Evolutionary conservation across 768 basidiomycete species (phyloP), one percentile per base, ranked within the genome.

Genomic region (Mycena filopes): DNA sequence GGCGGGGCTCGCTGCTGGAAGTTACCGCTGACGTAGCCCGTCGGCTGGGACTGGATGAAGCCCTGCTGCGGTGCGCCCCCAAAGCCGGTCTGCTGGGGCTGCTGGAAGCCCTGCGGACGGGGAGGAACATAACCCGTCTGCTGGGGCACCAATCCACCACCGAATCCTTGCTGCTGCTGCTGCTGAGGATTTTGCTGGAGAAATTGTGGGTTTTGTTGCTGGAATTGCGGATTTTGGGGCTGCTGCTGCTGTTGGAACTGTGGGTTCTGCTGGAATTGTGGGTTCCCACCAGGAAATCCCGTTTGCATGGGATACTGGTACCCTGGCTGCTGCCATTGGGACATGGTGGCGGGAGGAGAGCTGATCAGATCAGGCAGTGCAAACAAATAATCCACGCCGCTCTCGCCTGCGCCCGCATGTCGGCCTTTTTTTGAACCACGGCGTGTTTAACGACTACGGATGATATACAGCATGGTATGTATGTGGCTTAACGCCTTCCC

Each of bases 51-150:
- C 65, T 85, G 86, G 55, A 86, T 46, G 63, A 84, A 83, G 21
- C 82, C 82, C 48, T 79, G 70, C 26, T 26, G 55, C n/a, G 31
- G 20, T 3, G 75, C 66, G 68, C 82, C 71, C 71, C 77, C 73
- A 67, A 85, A 82, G 0, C 84, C 84, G 1, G 91, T 88, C 72
- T 83, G 86, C 74, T 91, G 90, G 12, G 88, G 83, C 70, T 89
- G 85, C 67, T 85, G 86, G 70, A 87, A 84, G 25, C 80, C 80
- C 55, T 75, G 74, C 21, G 75, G 82, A 46, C 70, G 78, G 63
- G 75, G 82, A 40, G 71, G 78, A 60, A 82, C 79, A 69, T 83
- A 86, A 0, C 84, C 90, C 23, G 92, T 91, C 42, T 81, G 86
- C 79, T 94, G 93, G 13, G 88, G 82, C 29, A 82, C 79, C 53